Conservation (phyloP, 805 yeast genomes). For the Kodamaea leandrae region DNA sequence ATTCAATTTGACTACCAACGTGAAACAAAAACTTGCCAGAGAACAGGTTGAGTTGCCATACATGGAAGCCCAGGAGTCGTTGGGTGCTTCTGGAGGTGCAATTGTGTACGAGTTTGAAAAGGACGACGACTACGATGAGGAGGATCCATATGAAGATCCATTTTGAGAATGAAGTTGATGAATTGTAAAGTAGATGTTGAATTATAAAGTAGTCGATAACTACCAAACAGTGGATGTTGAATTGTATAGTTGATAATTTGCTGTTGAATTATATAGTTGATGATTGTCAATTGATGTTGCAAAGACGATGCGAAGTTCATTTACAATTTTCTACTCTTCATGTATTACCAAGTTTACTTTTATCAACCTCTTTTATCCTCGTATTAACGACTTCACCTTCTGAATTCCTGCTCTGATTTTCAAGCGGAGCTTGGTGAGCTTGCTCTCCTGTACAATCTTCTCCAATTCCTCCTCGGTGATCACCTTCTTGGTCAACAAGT, state of each 20-base stretch:
- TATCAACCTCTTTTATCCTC: conserved; percentile 1
- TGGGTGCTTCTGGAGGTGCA: conserved; percentile 73
- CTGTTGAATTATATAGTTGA: no score
- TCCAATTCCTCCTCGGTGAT: conserved; percentile 74
- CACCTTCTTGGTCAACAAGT: conserved; percentile 68
- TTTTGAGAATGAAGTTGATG: conserved; percentile 41
- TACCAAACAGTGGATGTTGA: no score
- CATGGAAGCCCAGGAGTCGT: conserved; percentile 77
- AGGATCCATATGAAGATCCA: conserved; percentile 97
- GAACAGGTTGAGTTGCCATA: conserved; percentile 91
- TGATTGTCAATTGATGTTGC: no score
- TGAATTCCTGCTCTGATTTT: conserved; percentile 6
- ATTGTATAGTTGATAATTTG: no score
- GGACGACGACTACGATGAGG: conserved; percentile 97
- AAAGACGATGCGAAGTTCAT: no score
- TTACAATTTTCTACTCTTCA: no score
- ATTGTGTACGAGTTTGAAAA: conserved; percentile 93
- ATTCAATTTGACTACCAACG: conserved; percentile 74
- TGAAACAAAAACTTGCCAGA: conserved; percentile 70
- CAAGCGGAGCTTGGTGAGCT: conserved; percentile 1
- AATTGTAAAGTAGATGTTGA: neutral
- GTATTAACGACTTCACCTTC: conserved; percentile 7
- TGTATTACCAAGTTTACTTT: no score
- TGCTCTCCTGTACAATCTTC: conserved; percentile 15
- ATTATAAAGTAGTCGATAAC: no score